phyloP scores from a whole-genome alignment of 1,284 basidiomycete species.

The Hemileia vastatrix region DNA sequence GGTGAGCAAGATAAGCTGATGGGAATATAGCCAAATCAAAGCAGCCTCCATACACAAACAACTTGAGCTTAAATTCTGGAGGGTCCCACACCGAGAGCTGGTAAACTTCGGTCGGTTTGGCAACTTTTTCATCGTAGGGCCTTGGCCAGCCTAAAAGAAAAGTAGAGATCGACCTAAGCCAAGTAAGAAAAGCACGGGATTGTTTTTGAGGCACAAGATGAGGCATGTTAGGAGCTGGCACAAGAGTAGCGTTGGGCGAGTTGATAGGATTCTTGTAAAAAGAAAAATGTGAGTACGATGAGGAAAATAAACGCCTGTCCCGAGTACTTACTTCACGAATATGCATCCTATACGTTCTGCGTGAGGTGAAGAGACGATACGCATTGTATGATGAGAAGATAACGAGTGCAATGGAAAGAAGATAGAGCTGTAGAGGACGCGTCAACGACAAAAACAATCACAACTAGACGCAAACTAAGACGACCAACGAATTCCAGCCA shows the following conservation, averaged over 20 bases:
- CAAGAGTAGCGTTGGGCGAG: conserved; percentile 11
- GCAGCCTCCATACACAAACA: conserved; percentile 49
- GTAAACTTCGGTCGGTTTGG: conserved; percentile 52
- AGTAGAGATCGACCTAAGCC: conserved; percentile 59
- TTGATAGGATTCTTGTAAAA: conserved; percentile 11
- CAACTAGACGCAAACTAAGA: too few relatives aligned
- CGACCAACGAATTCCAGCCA: too few relatives aligned
- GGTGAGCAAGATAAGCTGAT: neutral
- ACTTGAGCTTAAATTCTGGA: conserved; percentile 57
- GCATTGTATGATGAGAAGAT: conserved; percentile 36
- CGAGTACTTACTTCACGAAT: conserved; percentile 43
- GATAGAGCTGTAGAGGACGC: neutral
- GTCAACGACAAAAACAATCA: too few relatives aligned
- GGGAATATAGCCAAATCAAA: neutral
- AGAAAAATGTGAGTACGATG: neutral
- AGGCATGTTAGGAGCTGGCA: conserved; percentile 5
- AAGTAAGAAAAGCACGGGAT: conserved; percentile 42
- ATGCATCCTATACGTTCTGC: conserved; percentile 40
- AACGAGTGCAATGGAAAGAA: conserved; percentile 45
- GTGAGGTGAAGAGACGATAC: conserved; percentile 37
- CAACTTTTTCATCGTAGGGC: conserved; percentile 47
- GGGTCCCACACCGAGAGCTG: conserved; percentile 68
- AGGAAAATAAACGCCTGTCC: conserved; percentile 40
- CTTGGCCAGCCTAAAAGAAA: conserved; percentile 53
- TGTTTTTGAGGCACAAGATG: conserved; percentile 7